Percentiles rank a stretch among this genome's conserved stretches.
Evolutionary conservation across 23 red algal species (phyloP).

Genomic region (Rhodosorus marinus): DNA sequence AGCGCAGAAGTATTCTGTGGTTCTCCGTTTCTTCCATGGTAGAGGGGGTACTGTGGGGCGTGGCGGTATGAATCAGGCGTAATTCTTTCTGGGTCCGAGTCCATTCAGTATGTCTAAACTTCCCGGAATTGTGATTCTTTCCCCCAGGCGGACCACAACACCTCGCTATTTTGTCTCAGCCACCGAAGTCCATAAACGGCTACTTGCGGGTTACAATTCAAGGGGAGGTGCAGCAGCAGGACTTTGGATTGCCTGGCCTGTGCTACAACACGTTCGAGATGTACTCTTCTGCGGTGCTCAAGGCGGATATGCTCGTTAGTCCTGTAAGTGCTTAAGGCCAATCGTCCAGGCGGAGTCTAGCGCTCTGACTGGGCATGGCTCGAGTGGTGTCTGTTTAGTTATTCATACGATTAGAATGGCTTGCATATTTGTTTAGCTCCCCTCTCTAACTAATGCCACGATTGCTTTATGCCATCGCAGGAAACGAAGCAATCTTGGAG

Average conservation of each 20-base stretch:
- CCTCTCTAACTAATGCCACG: too few species aligned
- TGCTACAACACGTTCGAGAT: slow-evolving; percentile 62
- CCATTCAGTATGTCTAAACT: too few species aligned
- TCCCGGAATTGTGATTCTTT: too few species aligned
- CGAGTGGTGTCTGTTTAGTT: too few species aligned
- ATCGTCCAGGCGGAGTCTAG: too few species aligned
- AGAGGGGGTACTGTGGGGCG: slow-evolving; percentile 74
- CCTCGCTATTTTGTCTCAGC: slow-evolving; percentile 91
- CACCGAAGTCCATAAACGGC: slow-evolving; percentile 83
- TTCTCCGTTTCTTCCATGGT: slow-evolving; percentile 97
- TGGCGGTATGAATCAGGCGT: too few species aligned
- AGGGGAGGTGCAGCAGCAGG: slow-evolving; percentile 96
- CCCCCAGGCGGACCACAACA: slow-evolving; percentile 99
- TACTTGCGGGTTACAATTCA: slow-evolving; percentile 97
- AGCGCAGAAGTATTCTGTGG: slow-evolving; percentile 59
- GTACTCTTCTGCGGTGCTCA: slow-evolving; percentile 81
- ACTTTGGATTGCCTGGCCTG: slow-evolving; percentile 84
- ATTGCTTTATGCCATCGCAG: too few species aligned
- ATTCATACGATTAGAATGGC: too few species aligned
- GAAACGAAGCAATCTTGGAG: slow-evolving; percentile 67
- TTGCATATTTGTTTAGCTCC: too few species aligned
- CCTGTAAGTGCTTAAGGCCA: too few species aligned
- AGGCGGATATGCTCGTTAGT: slow-evolving; percentile 53
- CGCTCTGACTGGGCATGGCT: too few species aligned
- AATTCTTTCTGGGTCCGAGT: too few species aligned